These are phyloP conservation scores for Lactuca saligna DNA, from an alignment of 129 eudicot species.

Conservation along the genomic window DNA sequence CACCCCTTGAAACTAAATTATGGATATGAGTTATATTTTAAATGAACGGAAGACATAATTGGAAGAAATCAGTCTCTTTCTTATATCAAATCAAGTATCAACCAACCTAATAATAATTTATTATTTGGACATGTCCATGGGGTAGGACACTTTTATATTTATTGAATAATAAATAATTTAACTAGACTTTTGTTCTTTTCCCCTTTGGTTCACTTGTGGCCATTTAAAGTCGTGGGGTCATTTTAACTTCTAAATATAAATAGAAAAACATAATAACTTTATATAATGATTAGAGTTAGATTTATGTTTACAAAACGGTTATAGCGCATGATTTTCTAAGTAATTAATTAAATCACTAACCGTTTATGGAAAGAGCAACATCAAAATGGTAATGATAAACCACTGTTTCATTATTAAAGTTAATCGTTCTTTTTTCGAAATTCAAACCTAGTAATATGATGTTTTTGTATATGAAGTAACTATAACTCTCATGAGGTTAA, in stretches of 20 bases:
- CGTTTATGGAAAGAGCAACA: neutral
- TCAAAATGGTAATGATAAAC: neutral
- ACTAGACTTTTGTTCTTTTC: neutral
- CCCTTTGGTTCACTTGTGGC: neutral
- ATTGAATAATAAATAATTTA: neutral
- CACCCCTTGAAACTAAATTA: neutral
- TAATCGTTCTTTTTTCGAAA: neutral
- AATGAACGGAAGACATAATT: neutral
- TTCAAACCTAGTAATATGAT: neutral
- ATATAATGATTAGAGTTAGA: too few species aligned
- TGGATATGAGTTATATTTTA: too few species aligned
- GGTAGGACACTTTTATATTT: constrained; percentile 6
- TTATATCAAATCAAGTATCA: too few species aligned
- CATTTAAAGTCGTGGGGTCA: neutral
- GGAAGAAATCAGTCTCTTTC: constrained; percentile 15
- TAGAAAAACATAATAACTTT: too few species aligned
- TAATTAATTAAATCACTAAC: too few species aligned
- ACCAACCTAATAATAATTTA: constrained; percentile 9
- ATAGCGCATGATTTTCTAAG: too few species aligned
- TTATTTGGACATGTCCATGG: constrained; percentile 1
- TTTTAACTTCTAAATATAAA: neutral
- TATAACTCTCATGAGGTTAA: neutral
- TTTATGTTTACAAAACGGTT: too few species aligned
- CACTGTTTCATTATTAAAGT: neutral
- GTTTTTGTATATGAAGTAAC: neutral